These are phyloP conservation scores for Fusarium sp. DNA, from an alignment of 2,329 filamentous ascomycete genomes.

Conservation along the genomic window DNA sequence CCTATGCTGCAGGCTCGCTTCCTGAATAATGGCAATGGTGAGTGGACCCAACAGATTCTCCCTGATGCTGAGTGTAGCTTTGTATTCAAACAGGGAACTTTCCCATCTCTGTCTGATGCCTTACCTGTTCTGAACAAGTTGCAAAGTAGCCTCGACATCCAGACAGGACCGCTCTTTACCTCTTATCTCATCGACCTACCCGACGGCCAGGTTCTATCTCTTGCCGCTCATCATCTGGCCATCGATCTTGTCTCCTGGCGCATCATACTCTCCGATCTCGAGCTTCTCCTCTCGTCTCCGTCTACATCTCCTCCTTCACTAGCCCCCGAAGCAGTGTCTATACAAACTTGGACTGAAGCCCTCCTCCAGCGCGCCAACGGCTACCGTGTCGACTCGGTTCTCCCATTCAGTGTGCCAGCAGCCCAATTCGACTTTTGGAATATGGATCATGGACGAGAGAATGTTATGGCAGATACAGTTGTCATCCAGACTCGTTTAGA, in stretches of 20 bases:
- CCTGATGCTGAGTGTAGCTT: neutral
- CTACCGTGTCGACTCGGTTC: neutral
- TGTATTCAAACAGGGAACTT: neutral
- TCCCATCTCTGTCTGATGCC: neutral
- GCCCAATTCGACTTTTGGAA: neutral
- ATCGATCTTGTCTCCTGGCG: constrained; percentile 1
- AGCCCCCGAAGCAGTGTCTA: neutral
- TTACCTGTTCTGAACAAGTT: neutral
- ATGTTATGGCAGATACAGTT: neutral
- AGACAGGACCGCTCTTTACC: neutral
- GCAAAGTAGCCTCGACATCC: neutral
- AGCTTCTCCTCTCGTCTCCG: neutral
- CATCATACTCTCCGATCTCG: neutral
- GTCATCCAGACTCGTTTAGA: neutral
- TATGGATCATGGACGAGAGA: neutral
- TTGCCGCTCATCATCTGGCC: neutral
- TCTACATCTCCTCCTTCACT: neutral
- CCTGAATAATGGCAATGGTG: neutral
- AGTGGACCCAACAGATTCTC: neutral
- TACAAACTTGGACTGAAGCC: neutral
- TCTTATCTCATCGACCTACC: neutral
- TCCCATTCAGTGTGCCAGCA: neutral
- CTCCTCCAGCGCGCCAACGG: neutral
- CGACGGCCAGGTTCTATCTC: neutral
- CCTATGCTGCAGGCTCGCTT: neutral